Evolutionary conservation across 768 basidiomycete genomes (phyloP).

Genomic region (Pisolithus sp.): DNA sequence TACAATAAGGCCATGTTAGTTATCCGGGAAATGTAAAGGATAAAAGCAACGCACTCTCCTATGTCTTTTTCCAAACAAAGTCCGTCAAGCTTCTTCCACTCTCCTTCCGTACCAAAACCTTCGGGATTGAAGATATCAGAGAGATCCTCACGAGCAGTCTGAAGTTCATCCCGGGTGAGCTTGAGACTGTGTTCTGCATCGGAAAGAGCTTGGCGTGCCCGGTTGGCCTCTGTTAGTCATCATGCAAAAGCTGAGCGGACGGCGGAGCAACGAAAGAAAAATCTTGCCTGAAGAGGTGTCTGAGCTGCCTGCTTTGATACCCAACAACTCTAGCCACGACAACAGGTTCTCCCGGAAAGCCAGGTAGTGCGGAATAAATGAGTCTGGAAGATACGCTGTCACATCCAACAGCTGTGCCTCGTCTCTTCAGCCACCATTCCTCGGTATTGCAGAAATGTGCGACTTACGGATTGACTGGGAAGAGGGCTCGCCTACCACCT

Average conservation of each 20-base stretch:
- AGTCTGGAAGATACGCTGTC: constrained; percentile 80
- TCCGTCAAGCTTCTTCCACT: constrained; percentile 93
- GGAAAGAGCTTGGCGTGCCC: constrained; percentile 54
- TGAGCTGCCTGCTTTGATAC: constrained; percentile 41
- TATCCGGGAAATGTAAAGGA: not conserved
- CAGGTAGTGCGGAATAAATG: constrained; percentile 67
- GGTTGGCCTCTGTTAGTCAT: constrained; percentile 43
- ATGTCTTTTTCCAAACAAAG: constrained; percentile 73
- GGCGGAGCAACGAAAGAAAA: not conserved
- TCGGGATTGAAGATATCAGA: constrained; percentile 57
- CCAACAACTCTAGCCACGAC: constrained; percentile 58
- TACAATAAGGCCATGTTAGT: constrained; percentile 4
- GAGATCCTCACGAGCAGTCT: constrained; percentile 51
- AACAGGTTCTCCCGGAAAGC: constrained; percentile 53
- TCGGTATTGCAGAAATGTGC: not conserved
- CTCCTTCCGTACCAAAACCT: constrained; percentile 73
- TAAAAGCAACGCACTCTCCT: constrained; percentile 73
- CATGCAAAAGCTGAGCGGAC: not conserved
- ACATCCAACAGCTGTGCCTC: constrained; percentile 67
- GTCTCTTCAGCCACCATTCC: not conserved
- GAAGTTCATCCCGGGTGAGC: constrained; percentile 44
- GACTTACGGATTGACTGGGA: constrained; percentile 53
- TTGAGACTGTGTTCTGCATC: constrained; percentile 60
- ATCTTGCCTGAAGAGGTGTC: constrained; percentile 37
- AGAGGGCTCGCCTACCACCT: constrained; percentile 46